Conservation (phyloP, 2,329 filamentous ascomycete species). For the Mariannaea elegans region DNA sequence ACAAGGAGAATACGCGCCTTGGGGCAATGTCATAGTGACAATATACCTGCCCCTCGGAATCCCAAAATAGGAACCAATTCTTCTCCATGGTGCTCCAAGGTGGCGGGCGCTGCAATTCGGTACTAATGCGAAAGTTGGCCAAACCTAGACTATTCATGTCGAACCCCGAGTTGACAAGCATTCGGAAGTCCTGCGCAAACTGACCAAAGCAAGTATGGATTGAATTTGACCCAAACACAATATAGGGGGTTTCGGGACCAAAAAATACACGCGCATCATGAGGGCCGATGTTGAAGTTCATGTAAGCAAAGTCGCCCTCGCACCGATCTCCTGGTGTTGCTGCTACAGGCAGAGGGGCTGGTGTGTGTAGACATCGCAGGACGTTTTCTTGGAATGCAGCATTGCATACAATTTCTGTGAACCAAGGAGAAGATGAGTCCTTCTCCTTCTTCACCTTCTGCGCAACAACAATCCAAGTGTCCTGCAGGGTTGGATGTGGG, state of each 20-base stretch:
- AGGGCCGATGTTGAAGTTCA: slow-evolving; percentile 59
- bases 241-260: slow-evolving; percentile 59
- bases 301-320: slow-evolving; percentile 51
- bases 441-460: slow-evolving; percentile 49
- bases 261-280: slow-evolving; percentile 68
- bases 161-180: slow-evolving; percentile 55
- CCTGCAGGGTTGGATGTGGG: slow-evolving; percentile 58
- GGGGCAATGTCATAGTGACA: slow-evolving; percentile 63
- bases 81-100: slow-evolving; percentile 61
- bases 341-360: slow-evolving; percentile 55
- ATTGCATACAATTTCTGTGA: slow-evolving; percentile 58
- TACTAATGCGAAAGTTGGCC: slow-evolving; percentile 52
- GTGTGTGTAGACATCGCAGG: slow-evolving; percentile 53
- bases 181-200: slow-evolving; percentile 63
- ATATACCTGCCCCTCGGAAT: slow-evolving; percentile 54
- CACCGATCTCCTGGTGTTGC: slow-evolving; percentile 57
- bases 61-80: slow-evolving; percentile 72
- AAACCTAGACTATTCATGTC: slow-evolving; percentile 34
- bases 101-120: slow-evolving; percentile 60
- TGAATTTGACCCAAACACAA: slow-evolving; percentile 66
- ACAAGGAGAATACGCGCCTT: slow-evolving; percentile 57
- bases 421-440: slow-evolving; percentile 41
- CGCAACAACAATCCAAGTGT: slow-evolving; percentile 62
- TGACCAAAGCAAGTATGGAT: slow-evolving; percentile 64
- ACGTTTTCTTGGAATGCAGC: slow-evolving; percentile 55